A percentile compares a stretch with the other conserved stretches of the same genome.
Conservation (phyloP, 345 rosid species). For the Viola odorata region DNA sequence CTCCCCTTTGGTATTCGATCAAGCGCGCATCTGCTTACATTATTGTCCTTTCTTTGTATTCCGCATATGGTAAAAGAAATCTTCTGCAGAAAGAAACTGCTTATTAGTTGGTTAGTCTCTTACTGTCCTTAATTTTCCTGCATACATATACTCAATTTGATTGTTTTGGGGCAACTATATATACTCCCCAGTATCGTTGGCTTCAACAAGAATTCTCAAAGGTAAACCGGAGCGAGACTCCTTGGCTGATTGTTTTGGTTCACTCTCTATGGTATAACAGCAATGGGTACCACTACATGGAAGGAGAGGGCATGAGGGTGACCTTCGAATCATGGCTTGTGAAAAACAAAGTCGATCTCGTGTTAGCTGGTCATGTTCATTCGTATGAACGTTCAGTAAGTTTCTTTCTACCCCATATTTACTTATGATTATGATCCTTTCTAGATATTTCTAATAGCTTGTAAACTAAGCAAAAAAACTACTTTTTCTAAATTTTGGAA, state of each 20-base stretch:
- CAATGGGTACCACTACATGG: conserved; percentile 35
- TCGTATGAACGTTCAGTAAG: conserved; percentile 33
- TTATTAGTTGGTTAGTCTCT: neutral
- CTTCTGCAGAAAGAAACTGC: neutral
- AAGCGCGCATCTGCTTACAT: conserved; percentile 32
- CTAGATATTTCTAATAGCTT: neutral
- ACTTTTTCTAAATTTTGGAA: too few species aligned
- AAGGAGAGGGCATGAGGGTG: conserved; percentile 39
- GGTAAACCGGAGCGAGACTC: conserved; percentile 33
- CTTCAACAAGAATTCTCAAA: conserved; percentile 27
- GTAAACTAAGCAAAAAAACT: too few species aligned
- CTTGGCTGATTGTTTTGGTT: conserved; percentile 34
- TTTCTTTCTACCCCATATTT: neutral
- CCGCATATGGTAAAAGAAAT: conserved; percentile 25
- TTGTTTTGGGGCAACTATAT: neutral
- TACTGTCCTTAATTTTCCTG: neutral
- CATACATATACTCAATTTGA: neutral
- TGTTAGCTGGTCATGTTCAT: conserved; percentile 40
- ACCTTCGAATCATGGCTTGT: conserved; percentile 31
- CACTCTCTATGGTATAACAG: conserved; percentile 37
- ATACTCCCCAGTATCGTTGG: conserved; percentile 33
- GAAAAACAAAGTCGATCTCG: conserved; percentile 31
- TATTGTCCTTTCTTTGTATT: conserved; percentile 36
- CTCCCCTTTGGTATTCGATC: conserved; percentile 38
- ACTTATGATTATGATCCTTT: neutral